Evolutionary conservation across 345 rosid genomes (phyloP), one percentile per base, ranked within the genome.

Genomic region (Eucalyptus polybractea): DNA sequence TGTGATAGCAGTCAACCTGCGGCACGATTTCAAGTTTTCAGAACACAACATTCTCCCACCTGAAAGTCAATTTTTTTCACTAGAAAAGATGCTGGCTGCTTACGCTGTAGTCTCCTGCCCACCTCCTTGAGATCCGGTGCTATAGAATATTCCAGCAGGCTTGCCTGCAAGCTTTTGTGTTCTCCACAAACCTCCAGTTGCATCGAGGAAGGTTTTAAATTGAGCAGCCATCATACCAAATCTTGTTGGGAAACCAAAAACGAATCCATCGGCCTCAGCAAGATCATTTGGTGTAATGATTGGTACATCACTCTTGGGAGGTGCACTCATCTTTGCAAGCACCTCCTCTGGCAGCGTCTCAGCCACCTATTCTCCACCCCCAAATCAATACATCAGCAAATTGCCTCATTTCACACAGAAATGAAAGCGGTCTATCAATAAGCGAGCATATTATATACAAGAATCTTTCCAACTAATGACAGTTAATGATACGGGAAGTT

Each of bases 221-320:
- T 97, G 99, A 90, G 99, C 98, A 92, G 98, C 92, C 99, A 97
- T 97, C 99, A 97, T 97, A 51, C 99, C 99, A 60, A 96, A 97
- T 92, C 99, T 95, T 60, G 99, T 97, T 87, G 99, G 99, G 95
- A 97, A 97, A 29, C 99, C 99, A 87, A 97, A 94, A 87, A 97
- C 92, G 86, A 96, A 92, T 10, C 99, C 99, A 91, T 97, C 99
- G 50, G 99, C 99, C 92, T 97, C 98, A 53, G 98, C 88, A 67
- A 97, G 96, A 45, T 97, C 98, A 14, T 80, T 86, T 1, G 99
- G 97, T 33, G 97, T 93, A 50, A 97, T 94, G 91, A 95, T 90
- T 25, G 99, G 99, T 37, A 94, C 94, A 87, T 96, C 98, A 42
- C 96, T 93, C 94, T 97, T 97, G 12, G 97, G 95, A 80, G 98